Evolutionary conservation across 2,329 filamentous ascomycete genomes (phyloP), one percentile per base, ranked within the genome.

Genomic region (Microdochium nivale): DNA sequence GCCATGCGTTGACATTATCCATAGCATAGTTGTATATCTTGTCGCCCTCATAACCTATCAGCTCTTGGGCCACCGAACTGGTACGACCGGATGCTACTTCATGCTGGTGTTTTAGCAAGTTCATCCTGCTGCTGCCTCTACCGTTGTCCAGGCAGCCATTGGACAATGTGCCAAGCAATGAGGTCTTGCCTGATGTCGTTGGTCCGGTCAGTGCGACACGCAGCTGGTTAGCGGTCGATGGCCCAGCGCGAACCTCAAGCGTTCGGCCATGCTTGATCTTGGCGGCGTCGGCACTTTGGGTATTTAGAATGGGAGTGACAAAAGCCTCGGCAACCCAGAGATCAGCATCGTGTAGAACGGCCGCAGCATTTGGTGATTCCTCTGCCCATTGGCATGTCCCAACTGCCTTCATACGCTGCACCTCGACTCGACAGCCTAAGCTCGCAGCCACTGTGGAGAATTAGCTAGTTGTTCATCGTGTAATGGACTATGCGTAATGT

Each of bases 1-100:
- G 84, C 94, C 94, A 99, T 0, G 90, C 91, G 53, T 90, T 88
- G 47, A 96, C 85, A 63, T 96, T 90, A 14, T 84, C 85, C 54
- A 87, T 86, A 2, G 88, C 85, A 65, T 95, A 97, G 65, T 96
- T 97, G 61, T 95, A 75, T 37, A 94, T 76, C 10, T 63, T 63
- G 25, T 63, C 63, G 3, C 74, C 70, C 43, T 79, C 77, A 65
- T 97, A 99, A 8, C 94, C 94, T 55, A 99, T 80, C 10, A 99
- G 76, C 66, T 97, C 94, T 62, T 96, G 92, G 0, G 94, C 89
- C 46, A 99, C 86, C 5, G 92, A 97, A 64, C 90, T 96, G 1
- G 94, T 99, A 56, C 96, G 78, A 0, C 94, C 94, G 2, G 92
- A 95, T 2, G 80, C 86, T 52, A 97, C 87, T 65, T 99, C 94